Evolutionary conservation across 2,329 filamentous ascomycete genomes (phyloP).

Genomic region (Ophiostoma sp.): DNA sequence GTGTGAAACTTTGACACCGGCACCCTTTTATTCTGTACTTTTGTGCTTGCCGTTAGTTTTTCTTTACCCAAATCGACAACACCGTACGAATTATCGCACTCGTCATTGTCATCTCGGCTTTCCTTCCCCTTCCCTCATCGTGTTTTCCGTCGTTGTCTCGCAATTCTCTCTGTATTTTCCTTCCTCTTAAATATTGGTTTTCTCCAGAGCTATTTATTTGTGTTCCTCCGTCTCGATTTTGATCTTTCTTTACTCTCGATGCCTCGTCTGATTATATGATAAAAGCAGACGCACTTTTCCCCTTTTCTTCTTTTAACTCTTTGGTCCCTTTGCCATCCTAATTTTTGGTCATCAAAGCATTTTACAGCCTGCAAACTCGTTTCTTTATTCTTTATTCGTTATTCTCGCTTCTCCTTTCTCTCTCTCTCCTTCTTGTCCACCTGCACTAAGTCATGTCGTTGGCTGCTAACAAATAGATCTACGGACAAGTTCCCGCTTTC

Average conservation of each 20-base stretch:
- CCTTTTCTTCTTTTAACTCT: not conserved
- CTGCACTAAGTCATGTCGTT: not conserved
- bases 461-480: not conserved
- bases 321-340: constrained; percentile 12
- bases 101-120: not conserved
- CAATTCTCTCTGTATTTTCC: not conserved
- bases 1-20: constrained; percentile 7
- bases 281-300: too few relatives aligned
- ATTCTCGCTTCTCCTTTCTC: not conserved
- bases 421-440: not conserved
- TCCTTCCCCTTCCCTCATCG: not conserved
- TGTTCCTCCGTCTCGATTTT: not conserved
- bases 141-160: not conserved
- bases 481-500: not conserved
- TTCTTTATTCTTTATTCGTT: not conserved
- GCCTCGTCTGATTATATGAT: too few relatives aligned
- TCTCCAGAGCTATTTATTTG: not conserved
- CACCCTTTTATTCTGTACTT: constrained; percentile 11
- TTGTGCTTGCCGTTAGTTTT: constrained; percentile 1
- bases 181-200: not conserved
- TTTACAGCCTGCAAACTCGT: not conserved
- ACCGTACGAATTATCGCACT: not conserved
- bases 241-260: not conserved
- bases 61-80: not conserved
- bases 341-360: not conserved